Percentiles rank a stretch among this genome's conserved stretches.
Evolutionary conservation across 768 basidiomycete genomes (phyloP).

Genomic region (Rhizopogon sp.): DNA sequence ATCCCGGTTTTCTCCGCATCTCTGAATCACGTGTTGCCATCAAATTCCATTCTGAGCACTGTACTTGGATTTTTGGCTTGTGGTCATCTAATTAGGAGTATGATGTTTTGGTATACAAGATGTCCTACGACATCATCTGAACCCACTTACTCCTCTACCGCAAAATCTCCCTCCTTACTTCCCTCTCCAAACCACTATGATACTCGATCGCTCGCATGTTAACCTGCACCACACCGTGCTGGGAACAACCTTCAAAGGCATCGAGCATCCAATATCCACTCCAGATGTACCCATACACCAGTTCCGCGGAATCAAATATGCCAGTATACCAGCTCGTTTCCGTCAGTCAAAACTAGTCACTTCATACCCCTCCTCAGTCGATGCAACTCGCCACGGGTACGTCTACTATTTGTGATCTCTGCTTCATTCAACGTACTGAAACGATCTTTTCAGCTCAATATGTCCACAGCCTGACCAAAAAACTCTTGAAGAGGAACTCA

Average conservation of each 20-base stretch:
- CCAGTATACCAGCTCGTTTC: conserved; percentile 67
- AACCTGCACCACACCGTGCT: conserved; percentile 50
- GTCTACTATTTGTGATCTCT: conserved; percentile 15
- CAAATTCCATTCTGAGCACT: conserved; percentile 11
- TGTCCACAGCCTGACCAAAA: conserved; percentile 59
- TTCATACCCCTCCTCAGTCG: conserved; percentile 51
- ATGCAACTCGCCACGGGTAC: conserved; percentile 66
- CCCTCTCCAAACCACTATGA: conserved; percentile 17
- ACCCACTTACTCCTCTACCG: neutral
- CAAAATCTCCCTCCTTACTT: neutral
- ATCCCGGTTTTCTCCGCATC: conserved; percentile 12
- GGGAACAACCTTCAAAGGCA: conserved; percentile 60
- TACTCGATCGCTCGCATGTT: conserved; percentile 20
- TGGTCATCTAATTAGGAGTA: conserved; percentile 16
- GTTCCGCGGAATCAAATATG: conserved; percentile 77
- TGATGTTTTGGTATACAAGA: conserved; percentile 10
- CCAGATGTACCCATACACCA: conserved; percentile 56
- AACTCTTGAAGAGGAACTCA: conserved; percentile 54
- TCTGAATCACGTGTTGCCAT: conserved; percentile 19
- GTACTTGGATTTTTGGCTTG: conserved; percentile 16
- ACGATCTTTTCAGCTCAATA: conserved; percentile 48
- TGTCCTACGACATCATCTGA: neutral
- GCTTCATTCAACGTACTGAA: conserved; percentile 2
- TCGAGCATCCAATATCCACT: conserved; percentile 57
- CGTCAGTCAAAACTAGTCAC: conserved; percentile 63